Evolutionary conservation across 2,329 filamentous ascomycete species (phyloP).

Genomic region (Diaporthe ilicicola): DNA sequence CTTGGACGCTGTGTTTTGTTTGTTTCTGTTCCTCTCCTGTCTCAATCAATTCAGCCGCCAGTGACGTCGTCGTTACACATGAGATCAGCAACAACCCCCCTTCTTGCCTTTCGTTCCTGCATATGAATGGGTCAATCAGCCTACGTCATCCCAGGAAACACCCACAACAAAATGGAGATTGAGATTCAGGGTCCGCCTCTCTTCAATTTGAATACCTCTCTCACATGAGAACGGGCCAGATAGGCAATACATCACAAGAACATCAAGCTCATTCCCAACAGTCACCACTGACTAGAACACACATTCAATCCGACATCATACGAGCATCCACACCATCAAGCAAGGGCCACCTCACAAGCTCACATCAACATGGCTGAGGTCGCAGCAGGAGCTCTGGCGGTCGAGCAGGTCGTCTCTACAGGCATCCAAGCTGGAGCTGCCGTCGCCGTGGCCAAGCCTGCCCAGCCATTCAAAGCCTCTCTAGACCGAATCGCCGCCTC

Average conservation of each 20-base stretch:
- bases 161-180: not conserved
- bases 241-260: not conserved
- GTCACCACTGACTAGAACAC: not conserved
- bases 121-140: not conserved
- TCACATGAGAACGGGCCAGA: not conserved
- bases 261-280: not conserved
- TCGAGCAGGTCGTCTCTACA: slow-evolving; percentile 51
- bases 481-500: slow-evolving; percentile 55
- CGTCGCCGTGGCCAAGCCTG: slow-evolving; percentile 58
- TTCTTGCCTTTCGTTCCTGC: slow-evolving; percentile 24
- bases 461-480: slow-evolving; percentile 59
- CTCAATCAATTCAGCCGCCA: not conserved
- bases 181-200: not conserved
- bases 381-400: slow-evolving; percentile 48
- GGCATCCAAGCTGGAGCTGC: slow-evolving; percentile 50
- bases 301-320: not conserved
- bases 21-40: not conserved
- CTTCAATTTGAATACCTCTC: not conserved
- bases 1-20: not conserved
- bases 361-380: slow-evolving; percentile 46
- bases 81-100: slow-evolving; percentile 11
- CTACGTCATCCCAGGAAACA: slow-evolving; percentile 17
- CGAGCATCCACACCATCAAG: not conserved
- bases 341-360: not conserved
- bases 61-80: slow-evolving; percentile 22